Percentiles rank a stretch among this genome's conserved stretches.
Evolutionary conservation across 352 stramenopile genomes (phyloP).

Genomic region (Pythium rhizo-oryzae): DNA sequence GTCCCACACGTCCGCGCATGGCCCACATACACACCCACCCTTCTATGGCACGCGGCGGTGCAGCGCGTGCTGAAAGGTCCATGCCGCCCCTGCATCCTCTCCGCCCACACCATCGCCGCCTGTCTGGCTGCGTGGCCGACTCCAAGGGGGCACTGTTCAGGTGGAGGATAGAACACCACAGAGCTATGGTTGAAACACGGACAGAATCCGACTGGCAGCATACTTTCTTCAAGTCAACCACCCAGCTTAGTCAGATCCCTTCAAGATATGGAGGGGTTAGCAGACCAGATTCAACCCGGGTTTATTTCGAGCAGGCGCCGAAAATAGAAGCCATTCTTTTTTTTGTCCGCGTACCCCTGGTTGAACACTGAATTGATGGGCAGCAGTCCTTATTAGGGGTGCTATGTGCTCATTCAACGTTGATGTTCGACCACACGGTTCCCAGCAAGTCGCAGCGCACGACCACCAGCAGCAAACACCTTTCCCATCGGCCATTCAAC

Average conservation of each 20-base stretch:
- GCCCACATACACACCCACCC: slow-evolving; percentile 4
- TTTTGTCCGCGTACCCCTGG: slow-evolving; percentile 16
- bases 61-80: not conserved
- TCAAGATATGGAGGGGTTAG: slow-evolving; percentile 19
- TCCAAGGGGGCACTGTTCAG: slow-evolving; percentile 7
- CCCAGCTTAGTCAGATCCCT: not conserved
- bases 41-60: not conserved
- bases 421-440: slow-evolving; percentile 6
- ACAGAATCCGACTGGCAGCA: slow-evolving; percentile 11
- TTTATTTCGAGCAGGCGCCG: slow-evolving; percentile 12
- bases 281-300: slow-evolving; percentile 13
- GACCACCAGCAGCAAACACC: slow-evolving; percentile 1
- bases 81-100: not conserved
- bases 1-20: not conserved
- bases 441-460: not conserved
- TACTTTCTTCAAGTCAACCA: slow-evolving; percentile 21
- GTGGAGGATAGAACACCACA: not conserved
- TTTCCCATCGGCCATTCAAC: not conserved
- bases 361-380: slow-evolving; percentile 14
- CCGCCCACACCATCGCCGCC: not conserved
- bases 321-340: slow-evolving; percentile 34
- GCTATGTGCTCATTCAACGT: not conserved
- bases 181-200: slow-evolving; percentile 20
- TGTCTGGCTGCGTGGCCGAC: slow-evolving; percentile 1
- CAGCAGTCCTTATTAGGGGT: slow-evolving; percentile 7